phyloP scores from a whole-genome alignment of 2,329 filamentous ascomycete genomes.

The Monilinia polystroma region DNA sequence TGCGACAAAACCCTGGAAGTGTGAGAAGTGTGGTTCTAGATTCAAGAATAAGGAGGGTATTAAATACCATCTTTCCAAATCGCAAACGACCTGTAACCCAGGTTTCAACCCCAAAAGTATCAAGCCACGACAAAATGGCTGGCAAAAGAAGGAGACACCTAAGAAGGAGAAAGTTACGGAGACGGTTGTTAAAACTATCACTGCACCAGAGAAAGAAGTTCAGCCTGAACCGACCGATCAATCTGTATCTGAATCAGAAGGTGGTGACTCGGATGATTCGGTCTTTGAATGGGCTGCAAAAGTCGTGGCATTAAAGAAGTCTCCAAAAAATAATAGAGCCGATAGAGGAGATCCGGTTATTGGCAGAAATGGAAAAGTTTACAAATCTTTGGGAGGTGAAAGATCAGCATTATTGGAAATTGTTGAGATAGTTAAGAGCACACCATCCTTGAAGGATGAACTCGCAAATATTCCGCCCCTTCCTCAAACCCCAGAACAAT shows the following conservation, averaged over 20 bases:
- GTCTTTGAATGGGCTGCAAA: slow-evolving; percentile 31
- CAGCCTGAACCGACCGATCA: slow-evolving; percentile 1
- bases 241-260: slow-evolving; percentile 15
- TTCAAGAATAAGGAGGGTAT: slow-evolving; percentile 41
- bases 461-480: background rate
- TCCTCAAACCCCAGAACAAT: background rate
- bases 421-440: background rate
- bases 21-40: slow-evolving; percentile 34
- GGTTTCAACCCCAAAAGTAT: slow-evolving; percentile 28
- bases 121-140: slow-evolving; percentile 13
- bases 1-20: slow-evolving; percentile 36
- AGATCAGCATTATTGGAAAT: slow-evolving; percentile 13
- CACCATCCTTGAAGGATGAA: slow-evolving; percentile 11
- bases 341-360: slow-evolving; percentile 14
- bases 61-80: slow-evolving; percentile 39
- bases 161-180: slow-evolving; percentile 23
- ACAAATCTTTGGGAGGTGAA: slow-evolving; percentile 18
- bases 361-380: slow-evolving; percentile 19
- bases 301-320: slow-evolving; percentile 18
- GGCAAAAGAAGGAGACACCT: slow-evolving; percentile 10
- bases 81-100: slow-evolving; percentile 40
- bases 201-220: background rate
- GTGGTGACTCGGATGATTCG: slow-evolving; percentile 29
- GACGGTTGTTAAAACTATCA: background rate
- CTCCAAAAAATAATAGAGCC: slow-evolving; percentile 1